phyloP scores from a whole-genome alignment of 2,329 filamentous ascomycete genomes.

The Aspergillus ibericus region DNA sequence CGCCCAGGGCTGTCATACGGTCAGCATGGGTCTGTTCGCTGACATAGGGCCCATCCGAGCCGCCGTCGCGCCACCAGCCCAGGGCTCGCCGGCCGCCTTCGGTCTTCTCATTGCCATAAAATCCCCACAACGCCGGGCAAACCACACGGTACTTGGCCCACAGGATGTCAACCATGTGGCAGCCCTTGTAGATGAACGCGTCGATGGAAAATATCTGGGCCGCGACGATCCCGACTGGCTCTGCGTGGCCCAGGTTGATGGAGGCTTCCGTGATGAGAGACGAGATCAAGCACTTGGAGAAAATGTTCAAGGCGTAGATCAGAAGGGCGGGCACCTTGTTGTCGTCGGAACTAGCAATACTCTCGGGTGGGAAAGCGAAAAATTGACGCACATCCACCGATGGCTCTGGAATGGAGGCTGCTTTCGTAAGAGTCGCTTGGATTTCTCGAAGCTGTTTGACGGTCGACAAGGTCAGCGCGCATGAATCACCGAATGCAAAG shows the following conservation, averaged over 20 bases:
- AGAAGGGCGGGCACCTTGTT: slow-evolving; percentile 64
- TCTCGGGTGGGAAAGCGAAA: slow-evolving; percentile 46
- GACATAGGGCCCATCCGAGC: slow-evolving; percentile 57
- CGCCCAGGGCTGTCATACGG: slow-evolving; percentile 78
- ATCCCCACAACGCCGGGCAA: slow-evolving; percentile 84
- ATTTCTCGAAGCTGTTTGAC: slow-evolving; percentile 45
- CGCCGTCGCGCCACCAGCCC: slow-evolving; percentile 67
- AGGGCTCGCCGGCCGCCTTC: slow-evolving; percentile 65
- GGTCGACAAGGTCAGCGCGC: slow-evolving; percentile 10
- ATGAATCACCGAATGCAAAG: background rate
- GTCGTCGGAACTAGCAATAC: slow-evolving; percentile 39
- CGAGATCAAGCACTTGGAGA: slow-evolving; percentile 70
- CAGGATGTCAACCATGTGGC: slow-evolving; percentile 75
- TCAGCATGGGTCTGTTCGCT: slow-evolving; percentile 73
- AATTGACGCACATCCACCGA: slow-evolving; percentile 59
- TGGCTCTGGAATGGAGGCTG: slow-evolving; percentile 54
- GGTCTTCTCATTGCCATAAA: slow-evolving; percentile 73
- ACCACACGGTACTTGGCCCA: slow-evolving; percentile 79
- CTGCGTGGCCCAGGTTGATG: slow-evolving; percentile 65
- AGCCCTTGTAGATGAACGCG: slow-evolving; percentile 65
- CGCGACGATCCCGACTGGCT: slow-evolving; percentile 75
- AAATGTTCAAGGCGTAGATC: slow-evolving; percentile 74
- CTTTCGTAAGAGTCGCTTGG: slow-evolving; percentile 54
- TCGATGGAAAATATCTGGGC: slow-evolving; percentile 72
- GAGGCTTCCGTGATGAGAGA: slow-evolving; percentile 69